Percentiles rank a stretch among this genome's conserved stretches.
These are phyloP conservation scores for Fusarium nisikadoi DNA, from an alignment of 2,329 filamentous ascomycete species.

Conservation along the genomic window DNA sequence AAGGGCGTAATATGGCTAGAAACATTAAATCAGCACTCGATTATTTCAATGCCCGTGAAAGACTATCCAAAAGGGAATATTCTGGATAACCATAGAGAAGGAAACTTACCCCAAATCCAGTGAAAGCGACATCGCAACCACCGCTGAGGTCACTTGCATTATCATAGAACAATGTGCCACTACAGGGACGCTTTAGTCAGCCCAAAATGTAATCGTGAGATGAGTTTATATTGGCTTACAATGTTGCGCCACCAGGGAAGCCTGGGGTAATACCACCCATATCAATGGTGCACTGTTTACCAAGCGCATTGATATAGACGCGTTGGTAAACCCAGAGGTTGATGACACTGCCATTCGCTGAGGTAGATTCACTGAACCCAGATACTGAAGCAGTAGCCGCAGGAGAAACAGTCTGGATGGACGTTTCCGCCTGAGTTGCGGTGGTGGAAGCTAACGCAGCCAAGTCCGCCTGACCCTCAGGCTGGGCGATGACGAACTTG, in stretches of 20 bases:
- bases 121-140: background rate
- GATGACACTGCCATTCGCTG: background rate
- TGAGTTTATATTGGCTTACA: background rate
- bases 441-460: background rate
- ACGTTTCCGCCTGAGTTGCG: background rate
- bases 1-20: background rate
- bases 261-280: background rate
- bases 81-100: background rate
- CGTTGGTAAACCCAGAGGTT: background rate
- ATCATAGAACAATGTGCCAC: background rate
- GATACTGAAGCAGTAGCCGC: background rate
- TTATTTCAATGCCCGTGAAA: background rate
- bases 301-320: background rate
- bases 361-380: background rate
- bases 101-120: background rate
- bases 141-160: background rate
- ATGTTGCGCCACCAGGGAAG: background rate
- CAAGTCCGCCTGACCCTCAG: background rate
- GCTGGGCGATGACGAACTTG: background rate
- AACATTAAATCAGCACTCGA: background rate
- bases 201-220: fast-evolving
- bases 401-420: fast-evolving
- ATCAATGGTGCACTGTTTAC: background rate
- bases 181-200: fast-evolving
- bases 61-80: background rate